Percentiles rank a stretch among this genome's conserved stretches.
phyloP scores from a whole-genome alignment of 2,329 filamentous ascomycete species.

The Colletotrichum echinochloae region DNA sequence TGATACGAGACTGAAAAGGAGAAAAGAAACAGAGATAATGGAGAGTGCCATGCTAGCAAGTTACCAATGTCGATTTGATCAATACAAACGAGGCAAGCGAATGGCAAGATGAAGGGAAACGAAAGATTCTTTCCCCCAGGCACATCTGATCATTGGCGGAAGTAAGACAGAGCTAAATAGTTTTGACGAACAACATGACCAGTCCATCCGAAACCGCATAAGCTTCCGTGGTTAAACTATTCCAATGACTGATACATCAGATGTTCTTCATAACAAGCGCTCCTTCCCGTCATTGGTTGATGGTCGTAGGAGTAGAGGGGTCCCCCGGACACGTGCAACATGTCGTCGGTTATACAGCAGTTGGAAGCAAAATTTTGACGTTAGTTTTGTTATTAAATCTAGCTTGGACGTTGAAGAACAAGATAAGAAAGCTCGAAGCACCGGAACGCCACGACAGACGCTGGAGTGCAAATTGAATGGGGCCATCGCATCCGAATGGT shows the following conservation, averaged over 20 bases:
- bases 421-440: background rate
- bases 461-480: slow-evolving; percentile 6
- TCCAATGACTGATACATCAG: slow-evolving; percentile 15
- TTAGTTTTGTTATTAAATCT: background rate
- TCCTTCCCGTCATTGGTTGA: background rate
- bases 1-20: slow-evolving; percentile 29
- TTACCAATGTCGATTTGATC: slow-evolving; percentile 23
- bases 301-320: slow-evolving; percentile 13
- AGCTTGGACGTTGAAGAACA: background rate
- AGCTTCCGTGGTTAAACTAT: slow-evolving; percentile 4
- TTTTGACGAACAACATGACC: slow-evolving; percentile 26
- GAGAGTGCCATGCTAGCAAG: slow-evolving; percentile 23
- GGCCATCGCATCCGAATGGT: background rate
- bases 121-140: fast-evolving
- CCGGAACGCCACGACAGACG: background rate
- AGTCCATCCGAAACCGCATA: slow-evolving; percentile 3
- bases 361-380: background rate
- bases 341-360: background rate
- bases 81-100: slow-evolving; percentile 14
- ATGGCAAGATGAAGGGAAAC: slow-evolving; percentile 4
- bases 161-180: slow-evolving; percentile 26
- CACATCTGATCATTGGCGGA: slow-evolving; percentile 9
- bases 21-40: slow-evolving; percentile 33
- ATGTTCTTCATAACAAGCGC: background rate
- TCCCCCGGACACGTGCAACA: background rate